These are phyloP conservation scores for Russula sp. DNA, from an alignment of 768 basidiomycete genomes.

Conservation along the genomic window DNA sequence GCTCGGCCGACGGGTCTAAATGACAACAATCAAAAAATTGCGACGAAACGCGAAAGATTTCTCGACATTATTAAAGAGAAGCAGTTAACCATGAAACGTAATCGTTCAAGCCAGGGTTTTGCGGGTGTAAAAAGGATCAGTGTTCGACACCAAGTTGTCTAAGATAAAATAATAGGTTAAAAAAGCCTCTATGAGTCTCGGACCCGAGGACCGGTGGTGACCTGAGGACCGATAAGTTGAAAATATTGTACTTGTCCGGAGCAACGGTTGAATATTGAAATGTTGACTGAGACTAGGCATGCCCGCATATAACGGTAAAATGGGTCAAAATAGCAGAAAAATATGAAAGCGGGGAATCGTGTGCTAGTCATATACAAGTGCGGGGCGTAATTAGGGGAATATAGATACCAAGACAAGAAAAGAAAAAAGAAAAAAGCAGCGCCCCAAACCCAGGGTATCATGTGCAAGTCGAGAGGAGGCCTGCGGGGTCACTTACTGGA, in stretches of 20 bases:
- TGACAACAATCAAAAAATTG: too few species aligned
- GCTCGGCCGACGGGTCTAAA: too few species aligned
- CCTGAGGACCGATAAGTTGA: too few species aligned
- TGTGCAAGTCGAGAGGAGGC: conserved; percentile 18
- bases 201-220: background rate
- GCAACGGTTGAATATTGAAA: background rate
- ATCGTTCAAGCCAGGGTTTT: too few species aligned
- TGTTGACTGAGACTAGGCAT: background rate
- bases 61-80: too few species aligned
- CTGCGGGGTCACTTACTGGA: conserved; percentile 35
- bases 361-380: background rate
- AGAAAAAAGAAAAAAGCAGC: background rate
- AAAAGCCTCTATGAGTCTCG: background rate
- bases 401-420: background rate
- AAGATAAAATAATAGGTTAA: background rate
- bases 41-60: too few species aligned
- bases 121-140: background rate
- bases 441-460: background rate
- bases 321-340: background rate
- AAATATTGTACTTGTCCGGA: background rate
- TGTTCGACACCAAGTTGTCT: background rate
- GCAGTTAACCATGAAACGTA: too few species aligned
- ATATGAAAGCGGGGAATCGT: background rate
- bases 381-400: background rate
- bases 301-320: too few species aligned